These are phyloP conservation scores for Bipolaris victoriae DNA, from an alignment of 2,329 filamentous ascomycete genomes.

Conservation along the genomic window DNA sequence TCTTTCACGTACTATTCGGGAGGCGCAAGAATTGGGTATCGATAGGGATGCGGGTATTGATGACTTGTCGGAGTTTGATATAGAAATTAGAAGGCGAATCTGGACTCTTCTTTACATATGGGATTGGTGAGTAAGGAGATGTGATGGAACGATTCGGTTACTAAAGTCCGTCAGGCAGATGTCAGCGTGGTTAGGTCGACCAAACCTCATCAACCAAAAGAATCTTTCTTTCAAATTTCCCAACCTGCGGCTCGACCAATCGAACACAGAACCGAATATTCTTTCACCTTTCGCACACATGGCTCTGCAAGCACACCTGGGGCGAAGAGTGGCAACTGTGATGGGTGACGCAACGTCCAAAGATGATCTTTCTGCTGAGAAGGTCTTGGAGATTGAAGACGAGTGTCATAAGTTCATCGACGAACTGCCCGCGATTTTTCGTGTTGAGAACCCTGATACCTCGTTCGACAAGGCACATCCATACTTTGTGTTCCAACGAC, in stretches of 20 bases:
- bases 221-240: slow-evolving; percentile 51
- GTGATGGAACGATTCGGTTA: background rate
- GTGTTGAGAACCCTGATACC: slow-evolving; percentile 51
- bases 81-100: slow-evolving; percentile 55
- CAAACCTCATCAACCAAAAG: slow-evolving; percentile 53
- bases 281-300: slow-evolving; percentile 56
- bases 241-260: slow-evolving; percentile 48
- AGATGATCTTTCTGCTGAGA: slow-evolving; percentile 25
- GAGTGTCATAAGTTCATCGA: slow-evolving; percentile 54
- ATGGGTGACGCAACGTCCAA: slow-evolving; percentile 28
- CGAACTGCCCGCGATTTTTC: slow-evolving; percentile 53
- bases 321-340: slow-evolving; percentile 35
- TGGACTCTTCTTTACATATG: slow-evolving; percentile 57
- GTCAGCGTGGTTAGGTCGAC: slow-evolving; percentile 52
- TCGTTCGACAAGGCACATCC: slow-evolving; percentile 50
- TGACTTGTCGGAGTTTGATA: slow-evolving; percentile 53
- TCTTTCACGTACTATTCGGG: slow-evolving; percentile 53
- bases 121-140: slow-evolving; percentile 52
- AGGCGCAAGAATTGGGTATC: slow-evolving; percentile 57
- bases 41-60: slow-evolving; percentile 50
- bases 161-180: slow-evolving; percentile 44
- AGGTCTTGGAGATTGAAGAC: slow-evolving; percentile 39
- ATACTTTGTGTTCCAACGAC: slow-evolving; percentile 56
- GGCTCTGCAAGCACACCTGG: slow-evolving; percentile 50
- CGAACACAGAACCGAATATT: slow-evolving; percentile 41